Conservation (phyloP, 208 protist species). For the Crithidia bombi region DNA sequence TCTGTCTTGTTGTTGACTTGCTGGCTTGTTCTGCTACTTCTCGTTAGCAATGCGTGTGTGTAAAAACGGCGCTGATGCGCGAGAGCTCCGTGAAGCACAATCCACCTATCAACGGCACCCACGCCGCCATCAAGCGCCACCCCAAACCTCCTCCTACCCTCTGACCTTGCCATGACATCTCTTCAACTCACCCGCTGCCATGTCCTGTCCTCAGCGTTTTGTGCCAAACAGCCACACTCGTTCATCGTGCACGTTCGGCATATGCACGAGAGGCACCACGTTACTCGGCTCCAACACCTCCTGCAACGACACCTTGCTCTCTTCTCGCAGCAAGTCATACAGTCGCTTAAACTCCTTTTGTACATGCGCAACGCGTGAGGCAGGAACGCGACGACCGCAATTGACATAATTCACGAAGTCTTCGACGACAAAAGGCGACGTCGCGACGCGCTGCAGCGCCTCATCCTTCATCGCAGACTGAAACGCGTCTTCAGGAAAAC, state of each 20-base stretch:
- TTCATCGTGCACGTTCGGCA: conserved; percentile 42
- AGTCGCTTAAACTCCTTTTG: conserved; percentile 66
- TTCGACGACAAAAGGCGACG: conserved; percentile 80
- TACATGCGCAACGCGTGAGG: conserved; percentile 50
- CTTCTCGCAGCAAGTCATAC: conserved; percentile 49
- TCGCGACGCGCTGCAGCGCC: conserved; percentile 51
- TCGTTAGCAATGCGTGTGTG: no score
- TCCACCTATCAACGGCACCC: no score
- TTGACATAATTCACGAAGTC: conserved; percentile 93
- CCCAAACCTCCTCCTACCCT: no score
- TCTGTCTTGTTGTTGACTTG: no score
- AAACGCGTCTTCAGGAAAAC: conserved; percentile 63
- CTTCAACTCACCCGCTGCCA: no score
- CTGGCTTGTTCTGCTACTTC: no score
- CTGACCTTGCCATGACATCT: no score
- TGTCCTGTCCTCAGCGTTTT: conserved; percentile 6
- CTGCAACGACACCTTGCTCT: conserved; percentile 44
- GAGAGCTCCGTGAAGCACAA: no score
- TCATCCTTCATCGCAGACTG: conserved; percentile 65
- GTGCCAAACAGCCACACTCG: conserved; percentile 63
- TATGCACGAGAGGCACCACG: conserved; percentile 51
- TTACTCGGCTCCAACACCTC: conserved; percentile 62
- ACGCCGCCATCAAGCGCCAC: no score
- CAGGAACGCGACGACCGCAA: conserved; percentile 72
- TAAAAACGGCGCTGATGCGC: no score